Base-by-base conservation (phyloP, 2,329 filamentous ascomycete genomes). In the Xylaria digitata region DNA sequence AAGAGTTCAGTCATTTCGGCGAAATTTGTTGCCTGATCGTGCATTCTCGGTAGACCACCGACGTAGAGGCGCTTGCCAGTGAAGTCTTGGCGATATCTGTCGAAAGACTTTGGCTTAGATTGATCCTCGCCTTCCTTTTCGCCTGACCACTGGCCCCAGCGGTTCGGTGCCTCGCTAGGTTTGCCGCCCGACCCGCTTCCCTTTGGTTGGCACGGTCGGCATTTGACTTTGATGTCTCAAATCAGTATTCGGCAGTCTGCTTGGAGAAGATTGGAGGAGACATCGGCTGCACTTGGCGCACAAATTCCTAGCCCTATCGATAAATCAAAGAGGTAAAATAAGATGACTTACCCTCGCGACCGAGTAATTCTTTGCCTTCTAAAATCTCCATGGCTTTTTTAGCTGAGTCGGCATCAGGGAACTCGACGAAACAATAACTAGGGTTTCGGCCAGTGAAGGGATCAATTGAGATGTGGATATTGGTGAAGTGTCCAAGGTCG, bases 401-500 rank as follows among this genome's bases (percentile, higher is more conserved):
- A 2, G 90, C 90, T 34, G 87, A 81, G 32, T 86, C 86, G 52
- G 83, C 82, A 53, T 82, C 83, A 52, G 78, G 77, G 64, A 93
- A 86, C 73, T 93, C 90, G 52, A 92, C 86, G 72, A 93, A 93
- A 80, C 90, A 93, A 79, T 92, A 92, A 43, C 89, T 90, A 0
- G 90, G 90, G 75, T 92, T 93, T 50, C 90, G 83, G 46, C 85
- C 87, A 34, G 86, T 90, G 76, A 90, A 87, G 1, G 89, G 86
- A 73, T 93, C 90, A 60, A 90, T 84, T 0, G 89, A 89, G 72
- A 93, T 90, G 75, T 90, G 88, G 70, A 92, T 86, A 53, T 86
- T 85, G 70, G 85, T 82, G 63, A 79, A 79, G 15, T 76, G 70
- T 2, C 69, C 76, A 17, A 83, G 80, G 30, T 76, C 78, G 50